These are phyloP conservation scores for Ottelia alismoides DNA, from an alignment of 106 monocot genomes.

Conservation along the genomic window DNA sequence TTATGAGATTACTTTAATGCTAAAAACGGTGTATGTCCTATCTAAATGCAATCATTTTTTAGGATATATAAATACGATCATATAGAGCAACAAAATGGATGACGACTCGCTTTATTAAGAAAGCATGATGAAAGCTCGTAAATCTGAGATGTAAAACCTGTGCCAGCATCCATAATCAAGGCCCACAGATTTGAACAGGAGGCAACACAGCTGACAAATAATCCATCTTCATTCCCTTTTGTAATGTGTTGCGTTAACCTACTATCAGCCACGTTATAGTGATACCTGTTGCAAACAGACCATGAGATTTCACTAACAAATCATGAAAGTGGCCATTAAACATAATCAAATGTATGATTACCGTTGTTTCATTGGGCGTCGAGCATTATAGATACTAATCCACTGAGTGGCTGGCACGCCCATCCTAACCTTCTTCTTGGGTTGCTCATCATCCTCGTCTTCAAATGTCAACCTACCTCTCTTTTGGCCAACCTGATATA, in stretches of 20 bases:
- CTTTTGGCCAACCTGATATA: slow-evolving; percentile 29
- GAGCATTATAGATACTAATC: slow-evolving; percentile 26
- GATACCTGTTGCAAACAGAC: slow-evolving; percentile 55
- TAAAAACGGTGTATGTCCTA: too few relatives aligned
- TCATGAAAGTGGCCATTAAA: too few relatives aligned
- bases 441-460: slow-evolving; percentile 22
- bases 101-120: slow-evolving; percentile 67
- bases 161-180: slow-evolving; percentile 97
- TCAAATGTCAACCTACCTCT: slow-evolving; percentile 19
- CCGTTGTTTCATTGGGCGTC: slow-evolving; percentile 28
- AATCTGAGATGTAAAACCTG: slow-evolving; percentile 82
- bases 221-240: slow-evolving; percentile 93
- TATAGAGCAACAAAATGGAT: background rate
- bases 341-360: too few relatives aligned
- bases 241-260: slow-evolving; percentile 85
- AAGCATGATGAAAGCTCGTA: slow-evolving; percentile 75
- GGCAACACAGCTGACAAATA: slow-evolving; percentile 83
- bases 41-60: slow-evolving; percentile 8
- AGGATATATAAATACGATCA: background rate
- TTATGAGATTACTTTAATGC: too few relatives aligned
- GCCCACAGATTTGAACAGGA: slow-evolving; percentile 89
- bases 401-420: slow-evolving; percentile 28
- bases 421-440: slow-evolving; percentile 23
- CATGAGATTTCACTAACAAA: background rate
- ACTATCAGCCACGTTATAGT: slow-evolving; percentile 82